These are phyloP conservation scores for Tetrahymena borealis DNA, from an alignment of 73 alveolate species.

Conservation along the genomic window DNA sequence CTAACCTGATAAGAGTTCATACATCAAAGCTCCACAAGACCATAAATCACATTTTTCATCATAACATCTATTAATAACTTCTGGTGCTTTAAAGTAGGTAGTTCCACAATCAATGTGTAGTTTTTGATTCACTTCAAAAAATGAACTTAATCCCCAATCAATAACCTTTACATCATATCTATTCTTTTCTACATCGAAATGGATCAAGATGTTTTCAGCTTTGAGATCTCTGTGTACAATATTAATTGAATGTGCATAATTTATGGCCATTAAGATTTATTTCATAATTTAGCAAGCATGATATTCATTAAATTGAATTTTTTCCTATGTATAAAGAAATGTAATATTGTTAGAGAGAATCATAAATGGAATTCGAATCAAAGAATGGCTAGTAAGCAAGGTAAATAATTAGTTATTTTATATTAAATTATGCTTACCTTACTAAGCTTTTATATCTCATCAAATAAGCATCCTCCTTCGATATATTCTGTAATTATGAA, in stretches of 20 bases:
- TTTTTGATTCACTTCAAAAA: slow-evolving; percentile 12
- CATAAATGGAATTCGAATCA: not conserved
- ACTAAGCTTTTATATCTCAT: slow-evolving; percentile 8
- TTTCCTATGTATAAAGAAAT: not conserved
- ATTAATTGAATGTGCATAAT: slow-evolving; percentile 57
- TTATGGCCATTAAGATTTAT: slow-evolving; percentile 28
- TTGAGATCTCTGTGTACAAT: slow-evolving; percentile 65
- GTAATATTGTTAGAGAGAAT: not conserved
- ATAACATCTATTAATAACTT: slow-evolving; percentile 30
- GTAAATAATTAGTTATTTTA: not conserved
- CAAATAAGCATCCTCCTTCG: slow-evolving; percentile 50
- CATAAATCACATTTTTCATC: slow-evolving; percentile 43
- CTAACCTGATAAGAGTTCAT: slow-evolving; percentile 13
- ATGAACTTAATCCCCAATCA: slow-evolving; percentile 44
- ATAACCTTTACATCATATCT: slow-evolving; percentile 10
- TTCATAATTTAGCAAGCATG: slow-evolving; percentile 13
- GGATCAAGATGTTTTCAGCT: slow-evolving; percentile 56
- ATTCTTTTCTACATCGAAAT: not conserved
- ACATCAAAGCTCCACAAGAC: slow-evolving; percentile 43
- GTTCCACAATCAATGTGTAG: slow-evolving; percentile 25
- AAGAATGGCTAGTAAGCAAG: not conserved
- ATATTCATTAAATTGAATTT: slow-evolving; percentile 2
- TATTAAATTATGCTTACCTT: not conserved
- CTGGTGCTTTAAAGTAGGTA: slow-evolving; percentile 35
- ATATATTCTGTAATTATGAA: slow-evolving; percentile 43